Base-by-base conservation (phyloP, 148 eudicot species). In the Chenopodium suecicum region DNA sequence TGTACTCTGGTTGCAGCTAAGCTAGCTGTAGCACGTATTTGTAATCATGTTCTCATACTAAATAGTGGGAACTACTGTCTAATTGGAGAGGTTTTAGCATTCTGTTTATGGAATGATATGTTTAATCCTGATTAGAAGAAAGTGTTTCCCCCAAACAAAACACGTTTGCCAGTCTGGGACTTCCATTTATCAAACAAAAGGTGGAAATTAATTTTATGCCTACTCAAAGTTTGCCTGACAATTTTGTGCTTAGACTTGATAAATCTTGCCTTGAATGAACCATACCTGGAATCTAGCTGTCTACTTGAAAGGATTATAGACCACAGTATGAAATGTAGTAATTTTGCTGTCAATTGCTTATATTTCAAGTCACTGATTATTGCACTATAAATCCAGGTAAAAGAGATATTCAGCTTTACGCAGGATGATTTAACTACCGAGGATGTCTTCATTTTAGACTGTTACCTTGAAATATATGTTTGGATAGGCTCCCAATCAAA, bases 371-470 rank as follows among this genome's bases (percentile, higher is more conserved):
- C 14, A 34, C 8, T 62, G 32, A 17, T 62, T 2, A 14, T 22
- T 16, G 29, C 44, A 2, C 11, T 76, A 48, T 41, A 41, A 76
- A 37, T n/a, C 5, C 70, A 63, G 76, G 76, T 73, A 74, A 88
- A 85, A 75, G 91, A 89, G 84, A 83, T 89, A 68, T 89, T 81
- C 84, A 89, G 78, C 88, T 89, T 85, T 70, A 76, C 89, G 23
- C 91, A 89, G 70, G 91, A 89, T 80, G 91, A 89, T 82, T 80
- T 89, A 80, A 87, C 89, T 71, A 89, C 91, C 19, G 91, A 89
- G 79, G 91, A 89, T 71, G 78, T 84, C 31, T 79, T 87, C 44
- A 71, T 87, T n/a, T 80, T 89, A 75, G 91, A 89, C 86, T 89
- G 89, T 80, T 79, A 80, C 76, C 69, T 71, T 67, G 89, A 89